Evolutionary conservation across 768 basidiomycete species (phyloP).

Genomic region (Macrocybe gigantea): DNA sequence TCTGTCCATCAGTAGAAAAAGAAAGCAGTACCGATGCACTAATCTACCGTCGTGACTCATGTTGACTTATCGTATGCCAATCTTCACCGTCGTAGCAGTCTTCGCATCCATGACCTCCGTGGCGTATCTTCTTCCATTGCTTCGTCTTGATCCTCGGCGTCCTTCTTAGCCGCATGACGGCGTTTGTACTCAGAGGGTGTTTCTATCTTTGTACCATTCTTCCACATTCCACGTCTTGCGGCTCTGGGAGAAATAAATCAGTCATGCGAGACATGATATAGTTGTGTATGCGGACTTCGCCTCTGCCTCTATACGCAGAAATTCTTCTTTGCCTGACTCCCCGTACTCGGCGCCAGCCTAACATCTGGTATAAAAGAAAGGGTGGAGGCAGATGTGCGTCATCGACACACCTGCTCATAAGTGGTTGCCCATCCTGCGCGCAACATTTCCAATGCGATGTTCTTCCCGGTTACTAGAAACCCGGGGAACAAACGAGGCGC

Average conservation of each 20-base stretch:
- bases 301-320: conserved; percentile 52
- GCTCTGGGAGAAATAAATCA: conserved; percentile 30
- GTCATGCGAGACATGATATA: neutral
- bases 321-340: conserved; percentile 54
- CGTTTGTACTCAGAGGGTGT: conserved; percentile 81
- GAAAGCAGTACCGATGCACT: no score
- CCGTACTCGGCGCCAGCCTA: conserved; percentile 77
- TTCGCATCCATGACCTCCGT: no score
- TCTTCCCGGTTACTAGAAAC: conserved; percentile 38
- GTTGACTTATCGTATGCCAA: no score
- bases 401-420: conserved; percentile 51
- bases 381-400: neutral
- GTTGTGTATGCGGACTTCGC: conserved; percentile 49
- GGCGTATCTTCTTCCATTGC: no score
- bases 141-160: no score
- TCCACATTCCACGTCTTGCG: conserved; percentile 74
- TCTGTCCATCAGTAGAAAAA: no score
- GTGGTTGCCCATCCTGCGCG: conserved; percentile 69
- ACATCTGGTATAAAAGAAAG: neutral
- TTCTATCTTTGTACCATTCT: conserved; percentile 44
- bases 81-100: no score
- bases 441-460: conserved; percentile 69
- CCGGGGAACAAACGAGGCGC: conserved; percentile 50
- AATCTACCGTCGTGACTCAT: no score
- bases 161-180: conserved; percentile 32